phyloP scores from a whole-genome alignment of 1,284 basidiomycete species.

The Stygiomarasmius scandens region DNA sequence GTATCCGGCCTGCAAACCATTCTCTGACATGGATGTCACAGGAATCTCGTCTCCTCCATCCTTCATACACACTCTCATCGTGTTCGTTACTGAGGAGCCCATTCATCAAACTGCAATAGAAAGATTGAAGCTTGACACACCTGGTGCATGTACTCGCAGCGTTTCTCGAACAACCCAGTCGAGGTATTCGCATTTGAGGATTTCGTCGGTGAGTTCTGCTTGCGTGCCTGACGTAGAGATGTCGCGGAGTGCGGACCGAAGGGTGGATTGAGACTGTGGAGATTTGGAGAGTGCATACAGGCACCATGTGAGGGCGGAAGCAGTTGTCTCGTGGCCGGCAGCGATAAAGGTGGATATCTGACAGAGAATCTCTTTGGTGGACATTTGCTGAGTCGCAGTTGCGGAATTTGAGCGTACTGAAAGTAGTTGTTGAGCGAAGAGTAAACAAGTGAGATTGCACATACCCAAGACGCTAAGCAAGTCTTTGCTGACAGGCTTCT shows the following conservation, averaged over 20 bases:
- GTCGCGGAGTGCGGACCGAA: slow-evolving; percentile 48
- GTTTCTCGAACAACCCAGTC: slow-evolving; percentile 63
- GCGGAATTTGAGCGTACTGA: slow-evolving; percentile 5
- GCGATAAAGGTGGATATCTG: slow-evolving; percentile 81
- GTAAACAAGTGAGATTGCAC: slow-evolving; percentile 28
- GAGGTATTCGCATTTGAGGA: slow-evolving; percentile 35
- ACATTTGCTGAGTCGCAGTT: slow-evolving; percentile 57
- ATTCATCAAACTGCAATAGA: too few species aligned
- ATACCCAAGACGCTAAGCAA: slow-evolving; percentile 58
- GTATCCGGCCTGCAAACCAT: slow-evolving; percentile 14
- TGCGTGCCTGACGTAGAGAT: slow-evolving; percentile 27
- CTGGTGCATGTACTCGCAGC: slow-evolving; percentile 65
- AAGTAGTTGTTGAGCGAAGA: not conserved
- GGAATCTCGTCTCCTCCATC: slow-evolving; percentile 61
- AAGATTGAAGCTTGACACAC: too few species aligned
- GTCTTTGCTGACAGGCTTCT: slow-evolving; percentile 36
- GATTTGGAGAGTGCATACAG: slow-evolving; percentile 64
- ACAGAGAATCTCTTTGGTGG: slow-evolving; percentile 66
- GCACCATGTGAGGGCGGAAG: slow-evolving; percentile 73
- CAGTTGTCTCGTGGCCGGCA: slow-evolving; percentile 66
- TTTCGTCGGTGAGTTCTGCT: slow-evolving; percentile 16
- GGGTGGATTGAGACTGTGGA: slow-evolving; percentile 53
- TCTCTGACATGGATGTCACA: slow-evolving; percentile 28
- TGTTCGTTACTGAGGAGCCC: slow-evolving; percentile 66
- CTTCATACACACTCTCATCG: slow-evolving; percentile 59